Percentiles rank a stretch among this genome's conserved stretches.
Conservation (phyloP, 179 eudicot species). For the Carnegiea gigantea region DNA sequence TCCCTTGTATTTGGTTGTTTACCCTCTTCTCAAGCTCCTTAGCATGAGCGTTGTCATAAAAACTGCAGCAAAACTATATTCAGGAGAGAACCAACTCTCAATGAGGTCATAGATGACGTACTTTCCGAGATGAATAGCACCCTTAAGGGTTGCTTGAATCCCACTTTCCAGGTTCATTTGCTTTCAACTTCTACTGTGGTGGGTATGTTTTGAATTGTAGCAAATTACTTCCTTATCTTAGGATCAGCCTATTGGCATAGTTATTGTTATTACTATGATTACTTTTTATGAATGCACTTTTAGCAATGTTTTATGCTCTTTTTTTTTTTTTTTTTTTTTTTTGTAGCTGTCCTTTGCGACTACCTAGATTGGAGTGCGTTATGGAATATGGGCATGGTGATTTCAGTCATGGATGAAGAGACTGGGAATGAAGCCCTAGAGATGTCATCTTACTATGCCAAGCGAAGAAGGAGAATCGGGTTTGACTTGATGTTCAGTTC, state of each 20-base stretch:
- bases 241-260: background rate
- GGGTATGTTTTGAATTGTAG: conserved; percentile 20
- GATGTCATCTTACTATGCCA: conserved; percentile 25
- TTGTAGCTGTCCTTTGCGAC: conserved; percentile 18
- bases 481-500: conserved; percentile 21
- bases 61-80: conserved; percentile 1
- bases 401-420: conserved; percentile 29
- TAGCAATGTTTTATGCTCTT: background rate
- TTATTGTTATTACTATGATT: background rate
- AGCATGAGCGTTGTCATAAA: conserved; percentile 10
- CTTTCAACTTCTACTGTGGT: conserved; percentile 8
- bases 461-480: conserved; percentile 20
- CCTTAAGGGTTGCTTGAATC: conserved; percentile 2
- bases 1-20: conserved; percentile 18
- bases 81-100: conserved; percentile 11
- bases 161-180: conserved; percentile 22
- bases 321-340: conserved; percentile 9
- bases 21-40: conserved; percentile 20
- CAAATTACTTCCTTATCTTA: conserved; percentile 8
- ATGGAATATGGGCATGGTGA: conserved; percentile 34
- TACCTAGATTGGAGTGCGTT: conserved; percentile 31
- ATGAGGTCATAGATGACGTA: background rate
- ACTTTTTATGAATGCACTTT: background rate
- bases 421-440: conserved; percentile 21
- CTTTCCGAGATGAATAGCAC: background rate